These are phyloP conservation scores for Bipolaris oryzae DNA, from an alignment of 2,329 filamentous ascomycete species.

Conservation along the genomic window DNA sequence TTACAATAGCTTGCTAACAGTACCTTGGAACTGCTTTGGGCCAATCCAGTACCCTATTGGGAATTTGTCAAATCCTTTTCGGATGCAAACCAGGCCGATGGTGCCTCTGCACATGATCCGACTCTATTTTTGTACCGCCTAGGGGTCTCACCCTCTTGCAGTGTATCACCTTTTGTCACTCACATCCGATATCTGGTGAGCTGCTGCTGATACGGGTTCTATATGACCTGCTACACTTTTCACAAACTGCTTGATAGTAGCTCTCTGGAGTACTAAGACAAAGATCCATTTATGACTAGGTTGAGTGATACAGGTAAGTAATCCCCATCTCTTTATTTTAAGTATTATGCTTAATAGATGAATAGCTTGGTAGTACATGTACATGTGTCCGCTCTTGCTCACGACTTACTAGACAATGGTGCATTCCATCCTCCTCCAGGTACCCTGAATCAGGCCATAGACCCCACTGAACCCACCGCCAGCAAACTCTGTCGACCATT, in stretches of 20 bases:
- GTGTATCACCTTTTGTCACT: neutral
- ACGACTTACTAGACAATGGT: neutral
- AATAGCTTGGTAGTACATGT: neutral
- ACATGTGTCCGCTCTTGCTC: neutral
- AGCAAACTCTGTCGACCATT: conserved; percentile 16
- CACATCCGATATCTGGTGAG: neutral
- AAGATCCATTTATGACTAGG: conserved; percentile 3
- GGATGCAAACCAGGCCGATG: neutral
- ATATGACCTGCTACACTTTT: too few relatives aligned
- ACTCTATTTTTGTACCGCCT: neutral
- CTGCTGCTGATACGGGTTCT: too few relatives aligned
- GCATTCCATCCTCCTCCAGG: conserved; percentile 13
- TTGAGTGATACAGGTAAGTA: conserved; percentile 15
- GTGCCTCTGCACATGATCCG: neutral
- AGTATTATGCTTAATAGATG: too few relatives aligned
- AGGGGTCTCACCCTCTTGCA: neutral
- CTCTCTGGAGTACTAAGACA: conserved; percentile 23
- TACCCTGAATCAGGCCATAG: conserved; percentile 29
- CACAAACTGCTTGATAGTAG: too few relatives aligned
- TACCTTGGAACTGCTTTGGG: neutral
- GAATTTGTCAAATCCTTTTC: neutral
- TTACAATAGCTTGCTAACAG: neutral
- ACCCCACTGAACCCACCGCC: conserved; percentile 23
- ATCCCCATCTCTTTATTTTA: neutral
- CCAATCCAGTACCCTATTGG: neutral